Evolutionary conservation across 352 stramenopile genomes (phyloP).

Genomic region (Thraustotheca clavata): DNA sequence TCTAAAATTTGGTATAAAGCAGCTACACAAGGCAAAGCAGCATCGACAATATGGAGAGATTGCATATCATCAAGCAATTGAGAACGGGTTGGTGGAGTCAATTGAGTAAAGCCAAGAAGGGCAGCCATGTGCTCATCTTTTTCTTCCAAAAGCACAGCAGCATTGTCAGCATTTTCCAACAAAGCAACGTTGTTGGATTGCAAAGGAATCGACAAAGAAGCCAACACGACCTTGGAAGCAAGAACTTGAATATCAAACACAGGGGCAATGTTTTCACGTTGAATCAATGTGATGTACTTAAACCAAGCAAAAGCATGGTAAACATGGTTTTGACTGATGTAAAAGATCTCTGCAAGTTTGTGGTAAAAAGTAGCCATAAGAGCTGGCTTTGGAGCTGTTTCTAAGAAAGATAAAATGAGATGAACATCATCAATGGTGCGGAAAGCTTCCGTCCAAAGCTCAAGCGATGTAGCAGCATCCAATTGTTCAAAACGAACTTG

Average conservation of each 20-base stretch:
- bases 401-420: conserved; percentile 89
- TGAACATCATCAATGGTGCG: conserved; percentile 99
- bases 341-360: conserved; percentile 96
- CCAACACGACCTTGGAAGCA: conserved; percentile 87
- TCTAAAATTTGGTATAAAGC: conserved; percentile 65
- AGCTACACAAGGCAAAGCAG: conserved; percentile 45
- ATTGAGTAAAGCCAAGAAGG: conserved; percentile 81
- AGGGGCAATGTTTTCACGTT: conserved; percentile 79
- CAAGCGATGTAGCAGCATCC: conserved; percentile 90
- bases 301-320: conserved; percentile 97
- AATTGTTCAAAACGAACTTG: conserved; percentile 96
- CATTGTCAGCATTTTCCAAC: conserved; percentile 41
- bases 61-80: conserved; percentile 89
- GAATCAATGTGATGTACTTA: conserved; percentile 91
- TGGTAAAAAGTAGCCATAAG: conserved; percentile 98
- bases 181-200: conserved; percentile 39
- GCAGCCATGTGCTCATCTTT: conserved; percentile 93
- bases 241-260: conserved; percentile 75
- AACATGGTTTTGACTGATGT: conserved; percentile 94
- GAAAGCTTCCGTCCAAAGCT: conserved; percentile 97
- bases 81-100: conserved; percentile 76
- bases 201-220: conserved; percentile 90
- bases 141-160: conserved; percentile 77
- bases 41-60: conserved; percentile 49
- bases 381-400: conserved; percentile 88